Evolutionary conservation across 768 basidiomycete genomes (phyloP), one percentile per base, ranked within the genome.

Genomic region (Lactarius quietus): DNA sequence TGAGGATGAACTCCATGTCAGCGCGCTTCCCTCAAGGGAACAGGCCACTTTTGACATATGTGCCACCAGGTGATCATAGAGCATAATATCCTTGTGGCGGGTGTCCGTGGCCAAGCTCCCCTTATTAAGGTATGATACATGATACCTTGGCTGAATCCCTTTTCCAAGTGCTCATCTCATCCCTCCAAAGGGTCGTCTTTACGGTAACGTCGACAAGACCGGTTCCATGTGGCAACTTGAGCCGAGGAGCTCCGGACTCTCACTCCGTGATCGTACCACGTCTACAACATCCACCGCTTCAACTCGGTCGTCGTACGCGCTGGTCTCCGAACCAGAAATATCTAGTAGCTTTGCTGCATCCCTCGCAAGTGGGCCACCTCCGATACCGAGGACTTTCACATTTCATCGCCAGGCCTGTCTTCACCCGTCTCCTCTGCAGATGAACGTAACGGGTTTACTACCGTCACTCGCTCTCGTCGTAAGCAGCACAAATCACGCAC

Each of bases 281-380:
- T 91, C 90, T 17, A 86, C 88, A 17, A 78, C 86, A 7, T 92
- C 90, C 10, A 89, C 89, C 1, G 78, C 86, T 0, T 92, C 90
- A 4, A 89, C 89, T 0, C 89, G 85, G 33, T 93, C 91, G 23
- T 93, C 91, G 0, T 93, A 86, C 70, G 90, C 91, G 5, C 81
- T 91, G 62, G 80, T 93, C 10, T 92, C 91, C n/a, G 91, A 93
- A 70, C 86, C 85, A 2, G 91, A 93, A 69, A 88, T 92, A 59
- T 90, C 90, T 6, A 92, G 89, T 76, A 90, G 88, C 73, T 92
- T 92, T 69, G 89, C 89, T 1, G 90, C 89, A 7, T 92, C 90
- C 33, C 81, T 92, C 4, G 91, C 90, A 72, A 88, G 88, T 68
- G 86, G 80, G 17, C 86, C 31, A 81, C 82, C 14, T 92, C 91